Percentiles rank a stretch among this genome's conserved stretches.
phyloP scores from a whole-genome alignment of 495 filamentous ascomycete genomes.

The Annulohypoxylon maeteangense region DNA sequence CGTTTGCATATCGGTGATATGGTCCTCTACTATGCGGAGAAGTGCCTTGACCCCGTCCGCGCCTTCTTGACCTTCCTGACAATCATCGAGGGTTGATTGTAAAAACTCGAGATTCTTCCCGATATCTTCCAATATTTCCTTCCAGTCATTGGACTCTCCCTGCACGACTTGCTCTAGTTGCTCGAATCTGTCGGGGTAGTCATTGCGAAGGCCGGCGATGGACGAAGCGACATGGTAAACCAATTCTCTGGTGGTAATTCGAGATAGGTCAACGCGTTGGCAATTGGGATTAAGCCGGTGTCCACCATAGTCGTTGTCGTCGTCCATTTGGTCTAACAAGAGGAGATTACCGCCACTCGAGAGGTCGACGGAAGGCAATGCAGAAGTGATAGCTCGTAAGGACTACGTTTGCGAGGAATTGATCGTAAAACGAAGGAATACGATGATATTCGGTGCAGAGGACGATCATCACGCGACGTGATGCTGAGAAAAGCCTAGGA shows the following conservation, averaged over 20 bases:
- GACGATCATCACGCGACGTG: conserved; percentile 1
- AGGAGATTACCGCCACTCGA: not conserved
- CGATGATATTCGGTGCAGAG: not conserved
- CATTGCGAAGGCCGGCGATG: not conserved
- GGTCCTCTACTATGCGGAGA: not conserved
- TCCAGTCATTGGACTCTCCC: conserved; percentile 6
- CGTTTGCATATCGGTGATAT: not conserved
- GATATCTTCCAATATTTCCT: conserved; percentile 7
- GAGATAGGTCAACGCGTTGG: not conserved
- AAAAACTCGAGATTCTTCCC: not conserved
- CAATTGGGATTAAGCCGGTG: not conserved
- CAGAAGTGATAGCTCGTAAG: not conserved
- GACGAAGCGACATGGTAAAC: not conserved
- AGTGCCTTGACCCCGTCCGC: not conserved
- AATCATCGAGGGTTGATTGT: not conserved
- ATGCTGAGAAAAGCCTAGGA: not conserved
- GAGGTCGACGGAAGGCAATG: not conserved
- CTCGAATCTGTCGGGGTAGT: not conserved
- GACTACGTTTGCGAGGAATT: not conserved
- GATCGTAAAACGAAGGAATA: not conserved
- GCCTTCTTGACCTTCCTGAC: not conserved
- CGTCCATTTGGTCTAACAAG: not conserved
- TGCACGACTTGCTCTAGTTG: conserved; percentile 1
- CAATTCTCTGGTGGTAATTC: conserved; percentile 1
- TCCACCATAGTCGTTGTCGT: not conserved